Base-by-base conservation (phyloP, 768 basidiomycete genomes). In the Mycena amicta region DNA sequence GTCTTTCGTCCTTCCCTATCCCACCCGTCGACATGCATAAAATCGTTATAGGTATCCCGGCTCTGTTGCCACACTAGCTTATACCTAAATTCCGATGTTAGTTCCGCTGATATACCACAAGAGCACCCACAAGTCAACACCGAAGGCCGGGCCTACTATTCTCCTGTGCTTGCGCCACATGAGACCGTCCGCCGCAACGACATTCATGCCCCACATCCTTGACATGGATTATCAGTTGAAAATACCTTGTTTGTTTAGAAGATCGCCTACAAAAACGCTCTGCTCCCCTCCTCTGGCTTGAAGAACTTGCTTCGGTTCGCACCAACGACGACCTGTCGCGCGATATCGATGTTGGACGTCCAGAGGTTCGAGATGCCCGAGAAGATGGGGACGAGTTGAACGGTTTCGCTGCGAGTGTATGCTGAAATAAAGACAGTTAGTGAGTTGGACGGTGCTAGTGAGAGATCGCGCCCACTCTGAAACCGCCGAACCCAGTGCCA, bases 71-170 rank as follows among this genome's bases (percentile, higher is more conserved):
- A 73, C 3, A 75, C 75, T 3, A 68, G 62, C 22, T 62, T 60
- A 50, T 71, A 74, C 20, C 71, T 68, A 50, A 20, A 49, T 40
- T 33, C 13, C 18, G 41, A n/a, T 15, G 13, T 26, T 23, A 23
- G 23, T 47, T 23, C 28, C 22, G 33, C 33, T 12, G 18, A 16
- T 28, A 18, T 3, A 20, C 15, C n/a, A 43, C 30, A 50, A 20
- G 43, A n/a, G 22, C 8, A 56, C 69, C 50, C 16, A 71, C 69
- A 68, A 66, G 16, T 67, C 58, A 11, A 68, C 46, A 16, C 66
- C 70, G 61, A 77, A 78, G 3, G 73, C 71, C 50, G 74, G 72
- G 16, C 64, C 68, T 31, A 73, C 66, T n/a, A 74, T 61, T 23
- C 72, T 64, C 5, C 75, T 64, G 50, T 77, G 75, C 16, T 70